Conservation (phyloP, 768 basidiomycete genomes). For the Rhizopogon salebrosus region DNA sequence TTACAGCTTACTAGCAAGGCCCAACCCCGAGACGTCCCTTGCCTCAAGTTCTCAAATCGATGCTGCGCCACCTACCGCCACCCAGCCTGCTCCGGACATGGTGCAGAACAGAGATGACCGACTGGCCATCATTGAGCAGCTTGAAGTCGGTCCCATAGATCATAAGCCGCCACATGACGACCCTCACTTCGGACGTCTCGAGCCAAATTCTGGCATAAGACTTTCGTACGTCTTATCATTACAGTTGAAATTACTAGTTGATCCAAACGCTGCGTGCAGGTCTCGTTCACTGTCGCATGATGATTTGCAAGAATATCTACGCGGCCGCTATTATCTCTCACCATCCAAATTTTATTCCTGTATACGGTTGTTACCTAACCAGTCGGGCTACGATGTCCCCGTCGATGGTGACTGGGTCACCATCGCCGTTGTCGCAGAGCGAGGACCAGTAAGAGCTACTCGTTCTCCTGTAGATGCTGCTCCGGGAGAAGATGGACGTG, state of each 20-base stretch:
- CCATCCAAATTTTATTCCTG: conserved; percentile 88
- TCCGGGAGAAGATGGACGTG: conserved; percentile 38
- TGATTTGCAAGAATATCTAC: conserved; percentile 74
- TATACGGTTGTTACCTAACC: conserved; percentile 69
- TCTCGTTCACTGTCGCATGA: conserved; percentile 71
- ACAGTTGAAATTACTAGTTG: not conserved
- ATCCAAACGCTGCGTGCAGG: conserved; percentile 31
- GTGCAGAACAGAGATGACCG: conserved; percentile 45
- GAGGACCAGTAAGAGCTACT: conserved; percentile 72
- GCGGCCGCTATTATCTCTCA: conserved; percentile 81
- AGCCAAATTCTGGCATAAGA: conserved; percentile 88
- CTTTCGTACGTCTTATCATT: conserved; percentile 54
- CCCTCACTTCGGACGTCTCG: conserved; percentile 69
- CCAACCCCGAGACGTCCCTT: conserved; percentile 1
- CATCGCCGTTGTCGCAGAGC: conserved; percentile 91
- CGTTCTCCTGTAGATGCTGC: conserved; percentile 55
- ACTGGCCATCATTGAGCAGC: conserved; percentile 68
- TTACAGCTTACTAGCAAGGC: conserved; percentile 16
- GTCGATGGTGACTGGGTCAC: conserved; percentile 93
- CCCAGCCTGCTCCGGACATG: not conserved
- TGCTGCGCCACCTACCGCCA: conserved; percentile 6
- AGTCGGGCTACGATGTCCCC: conserved; percentile 86
- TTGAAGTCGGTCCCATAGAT: conserved; percentile 74
- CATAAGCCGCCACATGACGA: conserved; percentile 70
- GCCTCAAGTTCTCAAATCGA: not conserved